These are phyloP conservation scores for Brassica nigra DNA, from an alignment of 345 rosid genomes.

Conservation along the genomic window DNA sequence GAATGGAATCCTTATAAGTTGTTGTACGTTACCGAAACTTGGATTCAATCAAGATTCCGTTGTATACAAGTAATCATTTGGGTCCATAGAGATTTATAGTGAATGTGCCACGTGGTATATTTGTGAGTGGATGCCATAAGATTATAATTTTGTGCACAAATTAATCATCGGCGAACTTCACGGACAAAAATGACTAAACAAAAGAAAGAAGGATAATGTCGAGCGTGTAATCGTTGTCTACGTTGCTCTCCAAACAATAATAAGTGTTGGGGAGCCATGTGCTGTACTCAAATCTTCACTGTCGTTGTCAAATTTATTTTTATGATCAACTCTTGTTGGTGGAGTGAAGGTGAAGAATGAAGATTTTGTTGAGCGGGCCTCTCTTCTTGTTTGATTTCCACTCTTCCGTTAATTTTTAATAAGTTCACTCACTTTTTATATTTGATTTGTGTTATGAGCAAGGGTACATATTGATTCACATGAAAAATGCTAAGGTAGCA, in stretches of 20 bases:
- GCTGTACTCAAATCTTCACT: slow-evolving; percentile 28
- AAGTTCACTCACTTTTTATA: not conserved
- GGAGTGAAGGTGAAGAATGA: slow-evolving; percentile 31
- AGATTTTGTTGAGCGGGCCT: slow-evolving; percentile 18
- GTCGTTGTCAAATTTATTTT: slow-evolving; percentile 39
- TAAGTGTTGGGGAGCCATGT: slow-evolving; percentile 35
- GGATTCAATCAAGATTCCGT: slow-evolving; percentile 10
- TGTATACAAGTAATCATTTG: slow-evolving; percentile 1
- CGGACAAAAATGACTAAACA: slow-evolving; percentile 15
- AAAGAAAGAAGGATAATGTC: slow-evolving; percentile 22
- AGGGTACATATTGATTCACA: not conserved
- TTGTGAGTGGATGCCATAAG: slow-evolving; percentile 6
- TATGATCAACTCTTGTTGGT: slow-evolving; percentile 32
- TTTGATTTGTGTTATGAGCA: not conserved
- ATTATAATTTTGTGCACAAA: slow-evolving; percentile 13
- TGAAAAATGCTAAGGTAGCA: not conserved
- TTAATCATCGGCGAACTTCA: slow-evolving; percentile 23
- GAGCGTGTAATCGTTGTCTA: slow-evolving; percentile 6
- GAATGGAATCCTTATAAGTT: too few relatives aligned
- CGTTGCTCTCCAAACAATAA: not conserved
- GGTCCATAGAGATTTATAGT: not conserved
- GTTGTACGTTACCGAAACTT: not conserved
- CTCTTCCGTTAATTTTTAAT: not conserved
- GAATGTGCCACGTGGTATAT: not conserved
- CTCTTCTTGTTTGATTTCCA: slow-evolving; percentile 34